A percentile compares a stretch with the other conserved stretches of the same genome.
phyloP scores from a whole-genome alignment of 441 rosid species.

The Jatropha podagrica region DNA sequence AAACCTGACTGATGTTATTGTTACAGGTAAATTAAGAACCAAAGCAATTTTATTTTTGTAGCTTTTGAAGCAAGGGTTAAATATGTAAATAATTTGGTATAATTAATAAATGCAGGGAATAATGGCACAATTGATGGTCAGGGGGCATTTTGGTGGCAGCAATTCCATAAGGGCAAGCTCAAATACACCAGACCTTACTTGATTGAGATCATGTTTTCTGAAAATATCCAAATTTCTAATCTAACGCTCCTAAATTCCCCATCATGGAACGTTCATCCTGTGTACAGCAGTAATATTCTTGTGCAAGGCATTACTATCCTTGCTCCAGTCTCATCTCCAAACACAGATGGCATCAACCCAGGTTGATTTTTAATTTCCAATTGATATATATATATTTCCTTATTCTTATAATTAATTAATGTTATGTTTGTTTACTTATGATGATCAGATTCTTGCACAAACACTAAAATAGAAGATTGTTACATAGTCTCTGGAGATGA shows the following conservation, averaged over 20 bases:
- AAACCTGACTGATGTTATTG: slow-evolving; percentile 64
- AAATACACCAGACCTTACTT: slow-evolving; percentile 69
- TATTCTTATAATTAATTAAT: background rate
- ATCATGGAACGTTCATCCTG: slow-evolving; percentile 79
- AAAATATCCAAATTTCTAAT: slow-evolving; percentile 61
- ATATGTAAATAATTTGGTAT: background rate
- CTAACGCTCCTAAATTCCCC: slow-evolving; percentile 75
- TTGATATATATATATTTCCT: background rate
- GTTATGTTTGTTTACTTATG: background rate
- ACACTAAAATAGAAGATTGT: slow-evolving; percentile 62
- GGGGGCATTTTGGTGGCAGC: slow-evolving; percentile 74
- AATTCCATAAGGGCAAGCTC: slow-evolving; percentile 48
- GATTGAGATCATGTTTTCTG: slow-evolving; percentile 77
- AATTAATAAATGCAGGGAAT: slow-evolving; percentile 41
- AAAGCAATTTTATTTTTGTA: background rate
- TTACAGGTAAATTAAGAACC: slow-evolving; percentile 45
- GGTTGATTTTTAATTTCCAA: slow-evolving; percentile 33
- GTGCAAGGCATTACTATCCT: slow-evolving; percentile 58
- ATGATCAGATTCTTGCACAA: slow-evolving; percentile 75
- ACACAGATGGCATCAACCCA: slow-evolving; percentile 88
- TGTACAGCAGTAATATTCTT: slow-evolving; percentile 57
- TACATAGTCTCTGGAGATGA: slow-evolving; percentile 80
- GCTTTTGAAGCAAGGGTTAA: background rate
- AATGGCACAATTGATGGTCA: slow-evolving; percentile 85
- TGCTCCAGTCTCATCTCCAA: slow-evolving; percentile 66